Base-by-base conservation (phyloP, 768 basidiomycete genomes). In the Trametes sanguinea region DNA sequence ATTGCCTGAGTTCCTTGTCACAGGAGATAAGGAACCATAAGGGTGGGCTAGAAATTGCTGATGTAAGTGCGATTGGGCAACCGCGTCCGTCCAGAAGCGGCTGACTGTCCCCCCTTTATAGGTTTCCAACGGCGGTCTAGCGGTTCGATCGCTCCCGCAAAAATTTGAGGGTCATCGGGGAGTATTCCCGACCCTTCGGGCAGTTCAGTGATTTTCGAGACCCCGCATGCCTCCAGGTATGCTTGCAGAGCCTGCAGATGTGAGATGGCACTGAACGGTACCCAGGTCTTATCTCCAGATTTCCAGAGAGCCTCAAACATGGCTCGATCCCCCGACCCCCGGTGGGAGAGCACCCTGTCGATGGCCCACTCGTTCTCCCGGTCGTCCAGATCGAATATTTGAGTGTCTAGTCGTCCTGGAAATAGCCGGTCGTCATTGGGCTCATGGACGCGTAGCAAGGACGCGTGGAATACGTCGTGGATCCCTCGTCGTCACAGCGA, bases 381-480 rank as follows among this genome's bases (percentile, higher is more conserved):
- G 3, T 68, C 65, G 0, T 69, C 68, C 2, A 73, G 42, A 9
- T 63, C 71, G 0, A 56, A 22, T 6, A 76, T 35, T 44, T 73
- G 73, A 1, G 46, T 62, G 22, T 67, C 51, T 17, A 62, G 60
- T 4, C 75, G 54, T 2, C 75, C 71, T 29, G 78, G 80, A 63
- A 82, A 83, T 17, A 74, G 27, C 1, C 42, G 62, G 43, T 76
- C 70, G 64, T 79, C 72, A 29, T 74, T 76, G 0, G 71, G 68
- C 0, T 71, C 57, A 37, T 75, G 57, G n/a, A 65, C 66, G 14
- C 71, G 43, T 2, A 82, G 63, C 13, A 75, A 53, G 0, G 62
- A 72, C 0, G 69, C 71, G 61, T 82, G 77, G 44, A 80, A 82
- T 4, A 51, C 73, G 0, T 69, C 67, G 32, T 76, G 72, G 9